These are phyloP conservation scores for Acer yangbiense DNA, from an alignment of 345 rosid genomes.

Conservation along the genomic window DNA sequence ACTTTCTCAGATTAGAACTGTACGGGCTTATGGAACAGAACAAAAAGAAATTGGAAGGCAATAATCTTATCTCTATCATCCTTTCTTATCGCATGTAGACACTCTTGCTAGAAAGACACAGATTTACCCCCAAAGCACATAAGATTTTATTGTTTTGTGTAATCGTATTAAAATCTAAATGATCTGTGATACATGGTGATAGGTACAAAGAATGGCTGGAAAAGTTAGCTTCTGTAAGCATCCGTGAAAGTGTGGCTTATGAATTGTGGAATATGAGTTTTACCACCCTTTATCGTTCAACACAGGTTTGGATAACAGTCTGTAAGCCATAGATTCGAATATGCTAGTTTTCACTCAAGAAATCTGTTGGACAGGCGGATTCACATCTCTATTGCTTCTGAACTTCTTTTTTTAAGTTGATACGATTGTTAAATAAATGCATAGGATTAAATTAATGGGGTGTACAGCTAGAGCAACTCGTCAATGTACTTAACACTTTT, in stretches of 20 bases:
- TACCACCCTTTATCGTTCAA: slow-evolving; percentile 42
- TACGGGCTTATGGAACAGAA: slow-evolving; percentile 50
- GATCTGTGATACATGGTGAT: slow-evolving; percentile 18
- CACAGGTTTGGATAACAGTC: slow-evolving; percentile 43
- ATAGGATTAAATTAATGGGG: neutral
- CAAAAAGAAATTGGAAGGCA: slow-evolving; percentile 52
- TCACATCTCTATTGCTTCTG: neutral
- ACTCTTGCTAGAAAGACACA: slow-evolving; percentile 10
- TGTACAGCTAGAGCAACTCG: neutral
- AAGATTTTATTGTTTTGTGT: neutral
- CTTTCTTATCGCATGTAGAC: slow-evolving; percentile 6
- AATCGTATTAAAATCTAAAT: neutral
- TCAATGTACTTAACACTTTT: neutral
- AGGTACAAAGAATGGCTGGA: slow-evolving; percentile 57
- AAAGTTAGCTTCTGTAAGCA: slow-evolving; percentile 37
- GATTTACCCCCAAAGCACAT: neutral
- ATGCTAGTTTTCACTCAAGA: neutral
- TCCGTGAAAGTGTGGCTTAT: slow-evolving; percentile 43
- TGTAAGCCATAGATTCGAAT: neutral
- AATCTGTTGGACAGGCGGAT: no score
- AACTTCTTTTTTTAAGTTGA: neutral
- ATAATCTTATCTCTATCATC: slow-evolving; percentile 14
- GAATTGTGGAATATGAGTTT: slow-evolving; percentile 55
- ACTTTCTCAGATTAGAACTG: slow-evolving; percentile 46
- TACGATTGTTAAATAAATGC: neutral